Percentiles rank a stretch among this genome's conserved stretches.
Evolutionary conservation across 2,329 filamentous ascomycete species (phyloP).

Genomic region (Fusarium sp.): DNA sequence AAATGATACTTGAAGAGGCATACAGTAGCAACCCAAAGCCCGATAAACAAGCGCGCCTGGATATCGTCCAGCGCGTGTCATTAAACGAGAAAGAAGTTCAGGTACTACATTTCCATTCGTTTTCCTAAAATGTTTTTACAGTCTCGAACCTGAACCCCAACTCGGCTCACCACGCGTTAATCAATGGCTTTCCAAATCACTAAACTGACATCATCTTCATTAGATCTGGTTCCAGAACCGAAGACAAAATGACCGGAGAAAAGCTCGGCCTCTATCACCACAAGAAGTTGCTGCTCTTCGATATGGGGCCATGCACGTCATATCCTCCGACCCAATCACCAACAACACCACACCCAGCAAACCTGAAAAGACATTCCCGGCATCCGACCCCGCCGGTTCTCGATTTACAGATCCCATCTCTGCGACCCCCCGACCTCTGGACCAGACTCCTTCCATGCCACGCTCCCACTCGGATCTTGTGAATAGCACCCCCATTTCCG

Average conservation of each 20-base stretch:
- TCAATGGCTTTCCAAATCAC: constrained; percentile 18
- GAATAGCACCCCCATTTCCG: constrained; percentile 47
- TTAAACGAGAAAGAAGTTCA: constrained; percentile 97
- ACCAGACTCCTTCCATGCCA: constrained; percentile 49
- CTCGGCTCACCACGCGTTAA: constrained; percentile 34
- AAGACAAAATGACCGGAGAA: constrained; percentile 91
- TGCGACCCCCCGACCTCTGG: constrained; percentile 45
- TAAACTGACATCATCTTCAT: constrained; percentile 34
- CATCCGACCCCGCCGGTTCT: constrained; percentile 50
- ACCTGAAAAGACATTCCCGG: constrained; percentile 48
- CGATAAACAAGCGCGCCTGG: constrained; percentile 88
- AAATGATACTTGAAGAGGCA: constrained; percentile 87
- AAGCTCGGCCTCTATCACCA: constrained; percentile 85
- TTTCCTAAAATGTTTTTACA: constrained; percentile 4
- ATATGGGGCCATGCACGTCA: constrained; percentile 68
- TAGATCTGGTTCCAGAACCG: constrained; percentile 99
- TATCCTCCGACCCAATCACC: constrained; percentile 63
- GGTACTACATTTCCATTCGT: constrained; percentile 68
- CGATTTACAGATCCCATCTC: constrained; percentile 46
- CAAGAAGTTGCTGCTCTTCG: constrained; percentile 79
- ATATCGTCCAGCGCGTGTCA: constrained; percentile 87
- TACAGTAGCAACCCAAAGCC: constrained; percentile 90
- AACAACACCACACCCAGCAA: constrained; percentile 48
- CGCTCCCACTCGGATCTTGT: constrained; percentile 48
- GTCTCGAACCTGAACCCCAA: background rate